phyloP scores from a whole-genome alignment of 306 rosid genomes.

The Medicago lupulina region DNA sequence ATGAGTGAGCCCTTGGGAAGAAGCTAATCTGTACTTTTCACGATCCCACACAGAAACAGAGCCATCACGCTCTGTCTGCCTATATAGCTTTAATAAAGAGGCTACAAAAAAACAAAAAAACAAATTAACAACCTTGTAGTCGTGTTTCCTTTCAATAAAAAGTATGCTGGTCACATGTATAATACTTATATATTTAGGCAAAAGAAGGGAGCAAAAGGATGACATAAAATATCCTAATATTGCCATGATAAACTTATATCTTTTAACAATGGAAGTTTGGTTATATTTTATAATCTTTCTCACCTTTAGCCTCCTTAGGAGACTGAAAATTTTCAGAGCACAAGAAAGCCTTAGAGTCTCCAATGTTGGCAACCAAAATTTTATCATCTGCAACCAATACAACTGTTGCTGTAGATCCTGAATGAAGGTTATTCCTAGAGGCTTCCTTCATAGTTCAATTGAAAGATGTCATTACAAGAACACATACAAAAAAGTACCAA shows the following conservation, averaged over 20 bases:
- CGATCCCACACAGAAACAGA: slow-evolving; percentile 63
- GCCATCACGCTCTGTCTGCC: slow-evolving; percentile 67
- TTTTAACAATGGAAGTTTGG: slow-evolving; percentile 11
- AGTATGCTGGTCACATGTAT: slow-evolving; percentile 18
- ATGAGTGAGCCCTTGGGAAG: slow-evolving; percentile 63
- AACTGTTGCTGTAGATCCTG: slow-evolving; percentile 90
- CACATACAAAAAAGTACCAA: background rate
- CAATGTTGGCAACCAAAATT: slow-evolving; percentile 90
- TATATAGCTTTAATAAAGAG: slow-evolving; percentile 67
- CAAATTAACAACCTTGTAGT: slow-evolving; percentile 38
- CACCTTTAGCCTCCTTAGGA: slow-evolving; percentile 90
- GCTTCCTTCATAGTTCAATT: slow-evolving; percentile 81
- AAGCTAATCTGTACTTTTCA: slow-evolving; percentile 58
- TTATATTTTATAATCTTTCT: slow-evolving; percentile 41
- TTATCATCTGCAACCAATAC: slow-evolving; percentile 81
- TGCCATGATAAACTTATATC: slow-evolving; percentile 15
- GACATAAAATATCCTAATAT: slow-evolving; percentile 28
- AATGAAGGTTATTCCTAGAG: slow-evolving; percentile 57
- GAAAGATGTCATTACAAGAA: slow-evolving; percentile 51
- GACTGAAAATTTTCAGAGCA: slow-evolving; percentile 84
- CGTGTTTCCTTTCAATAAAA: slow-evolving; percentile 40
- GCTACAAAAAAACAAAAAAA: slow-evolving; percentile 69
- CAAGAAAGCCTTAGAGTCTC: slow-evolving; percentile 92
- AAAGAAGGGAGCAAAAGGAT: background rate
- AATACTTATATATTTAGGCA: slow-evolving; percentile 16